phyloP scores from a whole-genome alignment of 2,329 filamentous ascomycete species.

The Diaporthe sp. region DNA sequence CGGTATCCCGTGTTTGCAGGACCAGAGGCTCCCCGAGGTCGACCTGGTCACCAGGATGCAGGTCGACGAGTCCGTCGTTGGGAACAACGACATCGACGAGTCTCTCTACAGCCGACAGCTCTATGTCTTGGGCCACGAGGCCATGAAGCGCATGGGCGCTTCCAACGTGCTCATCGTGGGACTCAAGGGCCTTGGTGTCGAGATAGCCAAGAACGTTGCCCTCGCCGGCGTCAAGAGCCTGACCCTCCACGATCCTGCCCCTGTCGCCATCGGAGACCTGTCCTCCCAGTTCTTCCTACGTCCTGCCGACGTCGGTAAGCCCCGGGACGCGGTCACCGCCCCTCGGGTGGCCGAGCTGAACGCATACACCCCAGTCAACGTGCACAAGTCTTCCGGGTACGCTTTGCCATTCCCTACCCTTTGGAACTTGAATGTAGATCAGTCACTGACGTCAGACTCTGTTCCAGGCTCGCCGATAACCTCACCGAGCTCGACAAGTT shows the following conservation, averaged over 20 bases:
- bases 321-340: constrained; percentile 86
- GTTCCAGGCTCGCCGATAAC: constrained; percentile 78
- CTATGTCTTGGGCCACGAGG: constrained; percentile 80
- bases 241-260: constrained; percentile 90
- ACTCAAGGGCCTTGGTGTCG: constrained; percentile 93
- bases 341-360: constrained; percentile 95
- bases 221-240: constrained; percentile 98
- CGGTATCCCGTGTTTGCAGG: constrained; percentile 52
- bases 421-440: not conserved
- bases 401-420: constrained; percentile 34
- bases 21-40: constrained; percentile 68
- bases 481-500: constrained; percentile 88
- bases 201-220: constrained; percentile 99
- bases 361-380: constrained; percentile 90
- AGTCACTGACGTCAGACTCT: constrained; percentile 38
- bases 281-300: constrained; percentile 98
- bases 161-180: constrained; percentile 95
- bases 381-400: constrained; percentile 75
- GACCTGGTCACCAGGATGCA: constrained; percentile 76
- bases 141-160: constrained; percentile 99
- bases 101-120: constrained; percentile 82
- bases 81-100: constrained; percentile 76
- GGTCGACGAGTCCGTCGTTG: constrained; percentile 72
- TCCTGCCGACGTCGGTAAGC: constrained; percentile 89
- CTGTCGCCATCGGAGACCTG: constrained; percentile 87